These are phyloP conservation scores for Fraxinus latifolia DNA, from an alignment of 305 asterid species.

Conservation along the genomic window DNA sequence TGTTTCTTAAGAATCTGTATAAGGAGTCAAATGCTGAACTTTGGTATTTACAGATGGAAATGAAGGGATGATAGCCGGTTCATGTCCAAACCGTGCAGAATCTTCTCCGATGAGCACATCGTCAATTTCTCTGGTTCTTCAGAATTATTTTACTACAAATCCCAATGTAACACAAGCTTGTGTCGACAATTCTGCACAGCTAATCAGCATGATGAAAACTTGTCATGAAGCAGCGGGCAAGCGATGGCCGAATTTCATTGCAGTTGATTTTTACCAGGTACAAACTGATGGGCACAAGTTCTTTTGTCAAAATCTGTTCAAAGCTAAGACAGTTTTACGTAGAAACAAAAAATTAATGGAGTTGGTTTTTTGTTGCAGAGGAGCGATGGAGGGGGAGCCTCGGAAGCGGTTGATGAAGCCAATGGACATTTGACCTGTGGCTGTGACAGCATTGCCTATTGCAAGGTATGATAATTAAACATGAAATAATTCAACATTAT, in stretches of 20 bases:
- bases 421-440: constrained; percentile 85
- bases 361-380: constrained; percentile 36
- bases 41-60: constrained; percentile 62
- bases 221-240: constrained; percentile 58
- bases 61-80: constrained; percentile 56
- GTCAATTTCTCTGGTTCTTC: constrained; percentile 56
- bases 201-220: constrained; percentile 52
- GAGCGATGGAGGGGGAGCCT: constrained; percentile 90
- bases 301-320: not conserved
- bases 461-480: constrained; percentile 46
- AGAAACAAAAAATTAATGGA: not conserved
- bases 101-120: constrained; percentile 60
- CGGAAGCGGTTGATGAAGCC: constrained; percentile 85
- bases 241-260: constrained; percentile 89
- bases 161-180: constrained; percentile 60
- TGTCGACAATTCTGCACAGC: constrained; percentile 61
- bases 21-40: not conserved
- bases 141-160: constrained; percentile 63
- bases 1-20: not conserved
- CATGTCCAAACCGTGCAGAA: constrained; percentile 73
- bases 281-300: not conserved
- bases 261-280: constrained; percentile 81
- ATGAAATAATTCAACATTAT: not conserved
- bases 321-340: not conserved
- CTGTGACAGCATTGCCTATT: constrained; percentile 80